phyloP scores from a whole-genome alignment of 2,329 filamentous ascomycete genomes.

The Penicillium sumatraense region DNA sequence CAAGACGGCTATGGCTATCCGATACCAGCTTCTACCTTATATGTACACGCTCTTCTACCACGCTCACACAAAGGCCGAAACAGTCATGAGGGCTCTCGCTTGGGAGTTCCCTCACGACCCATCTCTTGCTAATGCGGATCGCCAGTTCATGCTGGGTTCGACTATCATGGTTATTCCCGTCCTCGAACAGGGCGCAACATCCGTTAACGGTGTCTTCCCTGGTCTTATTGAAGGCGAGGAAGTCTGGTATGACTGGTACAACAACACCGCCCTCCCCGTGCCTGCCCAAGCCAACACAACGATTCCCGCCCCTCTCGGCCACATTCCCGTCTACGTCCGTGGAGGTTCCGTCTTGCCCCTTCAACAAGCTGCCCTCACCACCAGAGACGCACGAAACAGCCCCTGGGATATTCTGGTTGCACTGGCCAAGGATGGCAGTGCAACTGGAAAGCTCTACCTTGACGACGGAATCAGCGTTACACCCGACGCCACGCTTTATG shows the following conservation, averaged over 20 bases:
- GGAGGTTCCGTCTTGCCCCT: slow-evolving; percentile 69
- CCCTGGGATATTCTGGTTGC: slow-evolving; percentile 70
- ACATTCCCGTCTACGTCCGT: slow-evolving; percentile 72
- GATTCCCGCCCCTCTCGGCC: slow-evolving; percentile 63
- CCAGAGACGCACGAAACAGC: slow-evolving; percentile 60
- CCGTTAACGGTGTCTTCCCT: slow-evolving; percentile 70
- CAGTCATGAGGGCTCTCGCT: slow-evolving; percentile 71
- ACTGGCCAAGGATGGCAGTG: slow-evolving; percentile 58
- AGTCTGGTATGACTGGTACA: slow-evolving; percentile 80
- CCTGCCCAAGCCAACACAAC: slow-evolving; percentile 60
- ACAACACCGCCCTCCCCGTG: slow-evolving; percentile 58
- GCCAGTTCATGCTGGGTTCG: slow-evolving; percentile 71
- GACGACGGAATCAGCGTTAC: slow-evolving; percentile 73
- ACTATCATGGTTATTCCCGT: slow-evolving; percentile 69
- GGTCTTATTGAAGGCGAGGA: slow-evolving; percentile 59
- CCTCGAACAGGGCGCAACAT: slow-evolving; percentile 60
- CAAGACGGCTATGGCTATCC: slow-evolving; percentile 67
- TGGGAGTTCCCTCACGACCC: slow-evolving; percentile 77
- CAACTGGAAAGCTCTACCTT: slow-evolving; percentile 67
- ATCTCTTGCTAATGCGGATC: slow-evolving; percentile 65
- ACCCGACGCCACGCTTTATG: slow-evolving; percentile 59
- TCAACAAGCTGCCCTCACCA: slow-evolving; percentile 70
- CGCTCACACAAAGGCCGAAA: slow-evolving; percentile 66
- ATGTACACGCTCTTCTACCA: slow-evolving; percentile 73
- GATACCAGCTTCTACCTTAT: slow-evolving; percentile 72